A percentile compares a stretch with the other conserved stretches of the same genome.
phyloP scores from a whole-genome alignment of 768 basidiomycete genomes.

The Lactifluus pinguis region DNA sequence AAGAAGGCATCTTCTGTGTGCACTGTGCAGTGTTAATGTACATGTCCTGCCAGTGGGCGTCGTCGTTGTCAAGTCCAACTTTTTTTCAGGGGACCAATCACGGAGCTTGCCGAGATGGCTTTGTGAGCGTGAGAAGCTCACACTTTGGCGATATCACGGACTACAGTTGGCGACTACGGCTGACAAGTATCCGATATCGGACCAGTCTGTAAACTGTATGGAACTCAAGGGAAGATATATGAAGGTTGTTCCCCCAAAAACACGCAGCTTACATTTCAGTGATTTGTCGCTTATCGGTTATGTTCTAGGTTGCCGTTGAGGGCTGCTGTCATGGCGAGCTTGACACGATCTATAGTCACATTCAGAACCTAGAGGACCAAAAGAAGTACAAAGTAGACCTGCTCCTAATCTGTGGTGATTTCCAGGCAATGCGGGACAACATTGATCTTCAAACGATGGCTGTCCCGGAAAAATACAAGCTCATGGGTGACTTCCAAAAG shows the following conservation, averaged over 20 bases:
- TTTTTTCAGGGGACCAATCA: neutral
- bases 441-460: slow-evolving; percentile 86
- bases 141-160: neutral
- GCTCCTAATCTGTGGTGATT: slow-evolving; percentile 92
- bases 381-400: slow-evolving; percentile 69
- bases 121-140: neutral
- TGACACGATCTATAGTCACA: slow-evolving; percentile 74
- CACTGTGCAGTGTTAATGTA: too few species aligned
- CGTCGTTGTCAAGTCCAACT: neutral
- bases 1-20: neutral
- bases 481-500: slow-evolving; percentile 79
- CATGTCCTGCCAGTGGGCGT: neutral
- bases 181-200: too few species aligned
- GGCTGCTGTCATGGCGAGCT: slow-evolving; percentile 94
- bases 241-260: slow-evolving; percentile 6
- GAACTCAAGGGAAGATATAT: neutral
- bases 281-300: neutral
- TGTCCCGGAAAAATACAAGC: slow-evolving; percentile 81
- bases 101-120: neutral
- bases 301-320: slow-evolving; percentile 68
- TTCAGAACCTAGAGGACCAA: slow-evolving; percentile 50
- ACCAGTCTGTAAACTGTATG: neutral
- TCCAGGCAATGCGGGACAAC: slow-evolving; percentile 83
- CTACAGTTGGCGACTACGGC: too few species aligned
- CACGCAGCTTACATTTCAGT: neutral